Base-by-base conservation (phyloP, 352 stramenopile species). In the Pelagophyceae sp. region DNA sequence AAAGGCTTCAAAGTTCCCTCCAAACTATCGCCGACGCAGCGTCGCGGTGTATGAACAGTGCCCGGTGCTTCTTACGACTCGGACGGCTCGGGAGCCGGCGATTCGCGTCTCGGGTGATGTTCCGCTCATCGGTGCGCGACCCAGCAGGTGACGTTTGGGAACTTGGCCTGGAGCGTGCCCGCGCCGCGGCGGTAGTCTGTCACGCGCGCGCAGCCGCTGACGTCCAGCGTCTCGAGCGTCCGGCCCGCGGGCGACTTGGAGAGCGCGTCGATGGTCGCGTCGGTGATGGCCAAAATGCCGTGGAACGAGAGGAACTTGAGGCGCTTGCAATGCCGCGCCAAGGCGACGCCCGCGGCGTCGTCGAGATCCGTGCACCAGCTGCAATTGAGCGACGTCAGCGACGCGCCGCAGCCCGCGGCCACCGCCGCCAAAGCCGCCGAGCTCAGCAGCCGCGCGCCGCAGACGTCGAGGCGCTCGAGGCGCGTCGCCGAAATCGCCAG, bases 281-380 rank as follows among this genome's bases (percentile, higher is more conserved):
- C 67, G 35, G 67, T 54, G 35, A 74, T 37, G 35, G 6, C 11
- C 2, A n/a, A 5, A 3, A 32, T 54, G 33, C 67, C 67, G 67
- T 74, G 67, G 67, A 74, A 37, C 2, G 67, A 74, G 11, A 74
- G 67, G 35, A 50, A 31, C 38, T 32, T 5, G 17, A 74, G 67
- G 25, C 20, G 6, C 2, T 33, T 23, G 25, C 35, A 51, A 37
- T 58, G 27, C 5, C 58, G 19, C 1, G 35, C 67, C 23, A 74
- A 23, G 17, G 33, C 67, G 67, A 74, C 5, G 35, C 6, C 35
- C 15, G 33, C 67, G 2, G 31, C 35, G 38, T 74, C 67, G 67
- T 51, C 37, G 67, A 74, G 17, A 2, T 33, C 67, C 35, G 58
- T 37, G 67, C 67, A 74, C 67, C 67, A 74, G 35, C 15, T 35